Conservation (phyloP, 1,284 basidiomycete genomes). For the Hortiboletus rubellus region DNA sequence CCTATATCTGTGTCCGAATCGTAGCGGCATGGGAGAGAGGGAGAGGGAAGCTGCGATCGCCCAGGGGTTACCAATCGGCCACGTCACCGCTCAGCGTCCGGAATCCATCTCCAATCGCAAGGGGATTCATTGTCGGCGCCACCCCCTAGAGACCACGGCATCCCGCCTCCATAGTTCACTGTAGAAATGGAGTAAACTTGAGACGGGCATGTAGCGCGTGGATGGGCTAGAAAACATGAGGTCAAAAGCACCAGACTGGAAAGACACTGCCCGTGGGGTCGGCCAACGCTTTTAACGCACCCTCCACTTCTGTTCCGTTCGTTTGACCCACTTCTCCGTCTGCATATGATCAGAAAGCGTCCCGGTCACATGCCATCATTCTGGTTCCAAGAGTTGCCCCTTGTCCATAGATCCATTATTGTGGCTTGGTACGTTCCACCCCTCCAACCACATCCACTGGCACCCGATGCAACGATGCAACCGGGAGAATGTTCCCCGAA, state of each 20-base stretch:
- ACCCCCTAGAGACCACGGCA: neutral
- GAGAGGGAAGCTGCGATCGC: neutral
- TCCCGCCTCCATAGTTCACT: neutral
- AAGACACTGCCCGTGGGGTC: neutral
- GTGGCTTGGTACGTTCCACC: slow-evolving; percentile 12
- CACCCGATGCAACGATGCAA: neutral
- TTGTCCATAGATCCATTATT: slow-evolving; percentile 15
- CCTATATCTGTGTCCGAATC: neutral
- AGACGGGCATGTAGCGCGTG: too few relatives aligned
- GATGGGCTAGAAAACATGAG: too few relatives aligned
- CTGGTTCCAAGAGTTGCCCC: slow-evolving; percentile 4
- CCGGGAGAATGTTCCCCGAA: neutral
- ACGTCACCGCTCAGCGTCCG: neutral
- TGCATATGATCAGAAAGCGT: neutral
- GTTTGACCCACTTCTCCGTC: slow-evolving; percentile 1
- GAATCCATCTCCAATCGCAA: neutral
- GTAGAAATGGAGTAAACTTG: neutral
- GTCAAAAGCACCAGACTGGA: neutral
- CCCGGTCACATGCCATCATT: neutral
- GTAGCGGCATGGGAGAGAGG: neutral
- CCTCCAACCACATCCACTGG: slow-evolving; percentile 2
- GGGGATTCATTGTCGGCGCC: neutral
- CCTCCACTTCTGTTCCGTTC: neutral
- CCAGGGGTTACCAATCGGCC: neutral
- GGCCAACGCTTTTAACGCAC: neutral